Conservation (phyloP, 73 alveolate genomes). For the Blepharisma stoltei region DNA sequence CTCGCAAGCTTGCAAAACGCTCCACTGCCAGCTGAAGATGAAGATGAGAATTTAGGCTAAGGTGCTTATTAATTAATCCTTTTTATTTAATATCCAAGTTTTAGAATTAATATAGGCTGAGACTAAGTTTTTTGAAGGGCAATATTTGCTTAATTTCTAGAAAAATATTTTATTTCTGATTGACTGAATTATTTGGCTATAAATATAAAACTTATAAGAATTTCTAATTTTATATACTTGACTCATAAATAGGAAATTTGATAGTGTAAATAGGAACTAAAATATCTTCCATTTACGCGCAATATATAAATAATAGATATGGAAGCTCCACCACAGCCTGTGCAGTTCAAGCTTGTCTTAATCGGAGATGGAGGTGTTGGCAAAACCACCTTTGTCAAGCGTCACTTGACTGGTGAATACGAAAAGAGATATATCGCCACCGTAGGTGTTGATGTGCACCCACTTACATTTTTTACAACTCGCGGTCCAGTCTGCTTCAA, state of each 20-base stretch:
- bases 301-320: neutral
- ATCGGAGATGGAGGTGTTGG: constrained; percentile 95
- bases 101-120: no score
- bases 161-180: no score
- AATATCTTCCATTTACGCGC: no score
- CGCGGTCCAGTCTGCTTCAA: constrained; percentile 72
- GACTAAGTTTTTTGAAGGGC: no score
- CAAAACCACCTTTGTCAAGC: constrained; percentile 86
- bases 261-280: no score
- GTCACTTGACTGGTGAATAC: constrained; percentile 88
- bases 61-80: no score
- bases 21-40: constrained; percentile 83
- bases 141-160: no score
- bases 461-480: constrained; percentile 84
- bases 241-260: no score
- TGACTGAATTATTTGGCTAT: no score
- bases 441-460: constrained; percentile 95
- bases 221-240: no score
- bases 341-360: constrained; percentile 75
- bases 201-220: no score
- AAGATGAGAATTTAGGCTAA: constrained; percentile 49
- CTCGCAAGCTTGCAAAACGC: constrained; percentile 57
- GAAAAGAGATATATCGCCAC: constrained; percentile 91
- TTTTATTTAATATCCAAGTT: no score
- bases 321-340: constrained; percentile 29